phyloP scores from a whole-genome alignment of 2,329 filamentous ascomycete genomes.

The Botrytis porri region DNA sequence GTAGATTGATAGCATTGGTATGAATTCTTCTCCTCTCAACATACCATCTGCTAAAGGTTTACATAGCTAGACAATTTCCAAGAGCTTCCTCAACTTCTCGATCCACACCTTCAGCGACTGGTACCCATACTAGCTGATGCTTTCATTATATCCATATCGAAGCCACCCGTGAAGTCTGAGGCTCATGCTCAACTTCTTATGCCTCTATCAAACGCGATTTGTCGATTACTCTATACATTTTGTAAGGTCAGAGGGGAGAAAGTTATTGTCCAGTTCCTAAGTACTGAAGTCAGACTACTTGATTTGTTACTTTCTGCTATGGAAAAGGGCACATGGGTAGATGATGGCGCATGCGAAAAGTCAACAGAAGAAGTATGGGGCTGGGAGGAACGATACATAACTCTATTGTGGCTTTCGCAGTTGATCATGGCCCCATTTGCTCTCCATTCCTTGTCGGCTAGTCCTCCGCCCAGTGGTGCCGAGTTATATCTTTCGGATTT shows the following conservation, averaged over 20 bases:
- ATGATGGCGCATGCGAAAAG: slow-evolving; percentile 11
- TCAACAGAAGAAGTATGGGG: slow-evolving; percentile 45
- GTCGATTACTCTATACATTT: slow-evolving; percentile 78
- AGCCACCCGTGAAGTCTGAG: slow-evolving; percentile 41
- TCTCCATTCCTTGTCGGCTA: slow-evolving; percentile 75
- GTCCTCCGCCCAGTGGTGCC: slow-evolving; percentile 48
- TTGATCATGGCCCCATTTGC: slow-evolving; percentile 86
- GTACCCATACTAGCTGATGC: slow-evolving; percentile 72
- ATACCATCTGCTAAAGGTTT: slow-evolving; percentile 13
- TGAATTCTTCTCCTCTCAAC: neutral
- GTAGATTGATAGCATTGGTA: slow-evolving; percentile 49
- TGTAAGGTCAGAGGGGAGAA: slow-evolving; percentile 95
- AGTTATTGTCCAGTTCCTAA: slow-evolving; percentile 85
- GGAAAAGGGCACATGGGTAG: slow-evolving; percentile 47
- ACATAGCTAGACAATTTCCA: slow-evolving; percentile 77
- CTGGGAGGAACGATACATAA: slow-evolving; percentile 88
- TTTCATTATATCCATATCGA: slow-evolving; percentile 65
- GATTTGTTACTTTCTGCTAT: slow-evolving; percentile 76
- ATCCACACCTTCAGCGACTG: slow-evolving; percentile 74
- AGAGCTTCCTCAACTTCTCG: slow-evolving; percentile 89
- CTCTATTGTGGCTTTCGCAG: slow-evolving; percentile 84
- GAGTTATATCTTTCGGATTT: slow-evolving; percentile 46
- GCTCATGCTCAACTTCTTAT: slow-evolving; percentile 35
- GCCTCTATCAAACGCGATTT: slow-evolving; percentile 58
- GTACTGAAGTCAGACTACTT: slow-evolving; percentile 82